These are phyloP conservation scores for Trichosporon asahii DNA, from an alignment of 1,284 basidiomycete genomes.

Conservation along the genomic window DNA sequence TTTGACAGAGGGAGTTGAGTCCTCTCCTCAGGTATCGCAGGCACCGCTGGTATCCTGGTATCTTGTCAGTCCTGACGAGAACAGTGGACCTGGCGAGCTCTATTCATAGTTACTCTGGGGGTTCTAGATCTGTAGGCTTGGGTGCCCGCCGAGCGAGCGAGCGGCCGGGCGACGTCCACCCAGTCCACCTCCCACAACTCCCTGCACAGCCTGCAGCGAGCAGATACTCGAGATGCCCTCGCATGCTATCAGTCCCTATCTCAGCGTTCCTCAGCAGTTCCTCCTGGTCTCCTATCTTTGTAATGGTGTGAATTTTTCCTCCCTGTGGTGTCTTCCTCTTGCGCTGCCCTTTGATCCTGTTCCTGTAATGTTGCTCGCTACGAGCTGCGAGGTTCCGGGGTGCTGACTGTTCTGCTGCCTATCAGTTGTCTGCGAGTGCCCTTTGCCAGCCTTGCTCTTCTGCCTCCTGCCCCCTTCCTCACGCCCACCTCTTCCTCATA, in stretches of 20 bases:
- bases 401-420: neutral
- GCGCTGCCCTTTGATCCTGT: neutral
- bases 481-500: neutral
- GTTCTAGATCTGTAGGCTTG: neutral
- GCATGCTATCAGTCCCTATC: neutral
- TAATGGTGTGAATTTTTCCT: neutral
- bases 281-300: neutral
- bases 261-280: neutral
- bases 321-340: neutral
- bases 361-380: neutral
- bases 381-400: neutral
- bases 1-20: no score
- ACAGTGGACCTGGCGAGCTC: neutral
- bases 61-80: neutral
- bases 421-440: neutral
- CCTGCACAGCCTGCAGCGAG: neutral
- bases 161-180: neutral
- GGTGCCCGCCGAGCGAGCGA: neutral
- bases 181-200: neutral
- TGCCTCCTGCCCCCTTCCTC: neutral
- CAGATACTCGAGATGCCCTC: neutral
- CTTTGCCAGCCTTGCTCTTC: neutral
- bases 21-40: neutral
- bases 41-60: neutral
- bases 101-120: neutral